phyloP scores from a whole-genome alignment of 2,329 filamentous ascomycete species.

The Beauveria caledonica region DNA sequence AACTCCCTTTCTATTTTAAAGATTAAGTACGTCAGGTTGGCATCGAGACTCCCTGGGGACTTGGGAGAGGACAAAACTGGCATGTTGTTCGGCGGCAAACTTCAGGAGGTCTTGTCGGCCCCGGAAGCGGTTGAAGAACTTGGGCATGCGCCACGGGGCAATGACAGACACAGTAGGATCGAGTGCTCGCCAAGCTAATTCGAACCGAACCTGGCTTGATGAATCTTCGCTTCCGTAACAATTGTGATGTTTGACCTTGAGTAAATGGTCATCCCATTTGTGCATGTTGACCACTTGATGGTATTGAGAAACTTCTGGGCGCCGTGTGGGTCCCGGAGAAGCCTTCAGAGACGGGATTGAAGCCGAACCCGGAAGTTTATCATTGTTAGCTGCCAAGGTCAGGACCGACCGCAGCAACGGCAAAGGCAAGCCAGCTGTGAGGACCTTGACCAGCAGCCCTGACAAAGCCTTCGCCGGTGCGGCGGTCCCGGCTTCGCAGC shows the following conservation, averaged over 20 bases:
- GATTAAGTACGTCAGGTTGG: conserved; percentile 1
- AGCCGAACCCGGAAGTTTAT: background rate
- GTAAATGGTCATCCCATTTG: background rate
- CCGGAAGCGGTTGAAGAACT: conserved; percentile 62
- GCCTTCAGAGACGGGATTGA: background rate
- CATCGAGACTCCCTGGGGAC: conserved; percentile 55
- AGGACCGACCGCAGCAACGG: no score
- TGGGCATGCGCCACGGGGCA: conserved; percentile 64
- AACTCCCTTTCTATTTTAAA: background rate
- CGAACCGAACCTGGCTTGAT: conserved; percentile 30
- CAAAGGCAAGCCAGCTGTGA: no score
- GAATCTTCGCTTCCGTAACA: background rate
- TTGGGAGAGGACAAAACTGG: conserved; percentile 66
- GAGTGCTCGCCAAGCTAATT: conserved; percentile 27
- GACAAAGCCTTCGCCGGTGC: background rate
- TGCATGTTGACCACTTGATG: conserved; percentile 7
- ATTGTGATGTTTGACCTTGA: background rate
- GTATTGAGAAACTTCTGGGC: background rate
- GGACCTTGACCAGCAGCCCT: no score
- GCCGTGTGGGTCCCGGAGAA: conserved; percentile 2
- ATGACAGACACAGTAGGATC: conserved; percentile 61
- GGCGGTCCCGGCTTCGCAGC: background rate
- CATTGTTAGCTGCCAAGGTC: background rate
- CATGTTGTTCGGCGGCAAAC: conserved; percentile 59
- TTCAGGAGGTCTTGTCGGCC: conserved; percentile 66